Evolutionary conservation across 306 rosid species (phyloP).

Genomic region (Morella rubra): DNA sequence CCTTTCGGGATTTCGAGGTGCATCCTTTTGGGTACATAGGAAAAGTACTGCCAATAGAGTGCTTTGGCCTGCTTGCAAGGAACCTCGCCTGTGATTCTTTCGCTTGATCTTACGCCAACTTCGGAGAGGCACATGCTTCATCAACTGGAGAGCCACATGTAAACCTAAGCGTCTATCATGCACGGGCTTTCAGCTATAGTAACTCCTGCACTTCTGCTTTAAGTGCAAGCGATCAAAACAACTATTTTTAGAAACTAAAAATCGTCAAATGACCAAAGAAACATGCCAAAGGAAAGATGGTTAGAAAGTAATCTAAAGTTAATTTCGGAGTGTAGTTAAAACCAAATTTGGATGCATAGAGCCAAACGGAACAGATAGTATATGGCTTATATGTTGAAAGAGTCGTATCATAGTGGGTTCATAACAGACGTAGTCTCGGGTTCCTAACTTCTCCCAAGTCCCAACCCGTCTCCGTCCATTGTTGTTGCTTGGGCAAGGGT

Average conservation of each 20-base stretch:
- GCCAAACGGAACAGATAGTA: too few relatives aligned
- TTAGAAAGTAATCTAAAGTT: too few relatives aligned
- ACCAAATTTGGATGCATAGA: too few relatives aligned
- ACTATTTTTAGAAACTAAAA: too few relatives aligned
- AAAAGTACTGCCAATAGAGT: background rate
- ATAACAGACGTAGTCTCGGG: too few relatives aligned
- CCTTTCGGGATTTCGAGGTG: background rate
- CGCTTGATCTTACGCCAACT: background rate
- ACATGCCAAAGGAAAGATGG: background rate
- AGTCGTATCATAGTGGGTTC: too few relatives aligned
- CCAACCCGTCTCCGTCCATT: background rate
- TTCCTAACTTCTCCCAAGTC: too few relatives aligned
- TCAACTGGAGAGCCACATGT: background rate
- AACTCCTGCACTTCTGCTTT: background rate
- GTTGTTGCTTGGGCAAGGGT: background rate
- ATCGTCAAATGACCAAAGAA: too few relatives aligned
- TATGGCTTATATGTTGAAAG: too few relatives aligned
- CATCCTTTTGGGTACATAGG: background rate
- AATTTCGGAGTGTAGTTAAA: too few relatives aligned
- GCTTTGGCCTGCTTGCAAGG: background rate
- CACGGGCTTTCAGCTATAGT: background rate
- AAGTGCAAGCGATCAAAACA: background rate
- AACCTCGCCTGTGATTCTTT: background rate
- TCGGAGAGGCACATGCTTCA: background rate
- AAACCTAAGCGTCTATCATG: background rate